Percentiles rank a stretch among this genome's conserved stretches.
phyloP scores from a whole-genome alignment of 768 basidiomycete species.

The Pleurotus djamor region DNA sequence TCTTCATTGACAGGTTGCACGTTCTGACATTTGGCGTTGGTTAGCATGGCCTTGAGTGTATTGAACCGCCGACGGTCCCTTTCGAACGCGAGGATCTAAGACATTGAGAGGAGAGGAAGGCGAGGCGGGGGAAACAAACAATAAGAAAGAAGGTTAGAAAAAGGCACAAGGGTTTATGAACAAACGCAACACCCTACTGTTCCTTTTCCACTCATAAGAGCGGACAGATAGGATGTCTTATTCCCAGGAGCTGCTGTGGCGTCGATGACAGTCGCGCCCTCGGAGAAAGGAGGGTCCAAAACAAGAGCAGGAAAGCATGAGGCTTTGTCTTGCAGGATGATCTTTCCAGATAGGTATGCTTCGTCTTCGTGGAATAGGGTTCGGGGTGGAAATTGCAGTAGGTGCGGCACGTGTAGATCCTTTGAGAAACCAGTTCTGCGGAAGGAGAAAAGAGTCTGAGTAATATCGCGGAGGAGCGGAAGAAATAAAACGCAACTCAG shows the following conservation, averaged over 20 bases:
- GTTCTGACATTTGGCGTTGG: constrained; percentile 82
- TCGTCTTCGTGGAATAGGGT: constrained; percentile 66
- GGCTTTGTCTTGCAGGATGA: constrained; percentile 97
- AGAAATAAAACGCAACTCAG: constrained; percentile 35
- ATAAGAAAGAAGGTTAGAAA: neutral
- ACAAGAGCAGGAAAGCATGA: constrained; percentile 94
- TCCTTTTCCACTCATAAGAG: constrained; percentile 81
- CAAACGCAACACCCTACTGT: constrained; percentile 45
- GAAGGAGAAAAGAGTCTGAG: constrained; percentile 3
- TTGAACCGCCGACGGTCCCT: constrained; percentile 77
- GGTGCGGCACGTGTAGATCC: constrained; percentile 81
- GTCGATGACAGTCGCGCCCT: constrained; percentile 71
- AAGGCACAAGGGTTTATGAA: neutral
- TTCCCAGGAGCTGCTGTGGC: constrained; percentile 98
- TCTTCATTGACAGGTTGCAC: constrained; percentile 74
- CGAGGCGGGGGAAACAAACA: neutral
- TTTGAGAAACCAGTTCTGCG: constrained; percentile 60
- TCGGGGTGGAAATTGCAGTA: constrained; percentile 74
- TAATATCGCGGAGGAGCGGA: constrained; percentile 2
- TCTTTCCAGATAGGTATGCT: constrained; percentile 71
- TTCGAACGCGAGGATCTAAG: constrained; percentile 85
- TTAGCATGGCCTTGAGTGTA: constrained; percentile 83
- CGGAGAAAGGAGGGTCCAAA: constrained; percentile 65
- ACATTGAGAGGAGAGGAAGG: neutral
- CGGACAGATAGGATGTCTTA: constrained; percentile 93